phyloP scores from a whole-genome alignment of 2,329 filamentous ascomycete species.

The Dactylellina parvicollis region DNA sequence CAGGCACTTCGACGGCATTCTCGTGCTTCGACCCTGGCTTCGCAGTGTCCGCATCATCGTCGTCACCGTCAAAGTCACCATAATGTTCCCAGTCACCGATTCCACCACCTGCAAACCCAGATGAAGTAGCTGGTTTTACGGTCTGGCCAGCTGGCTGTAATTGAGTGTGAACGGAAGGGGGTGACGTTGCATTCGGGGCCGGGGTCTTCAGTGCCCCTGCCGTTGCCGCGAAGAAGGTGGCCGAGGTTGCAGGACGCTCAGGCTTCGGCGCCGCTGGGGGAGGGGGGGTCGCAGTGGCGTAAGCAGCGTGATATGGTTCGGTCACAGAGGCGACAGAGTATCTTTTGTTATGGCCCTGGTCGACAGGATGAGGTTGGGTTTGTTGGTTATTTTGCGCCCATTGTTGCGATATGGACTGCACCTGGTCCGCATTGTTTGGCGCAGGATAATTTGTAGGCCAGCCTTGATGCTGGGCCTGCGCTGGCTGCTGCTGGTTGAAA shows the following conservation, averaged over 20 bases:
- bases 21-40: conserved; percentile 27
- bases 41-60: conserved; percentile 11
- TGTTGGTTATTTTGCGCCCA: conserved; percentile 52
- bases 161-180: conserved; percentile 39
- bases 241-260: conserved; percentile 50
- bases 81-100: conserved; percentile 53
- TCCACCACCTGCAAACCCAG: conserved; percentile 47
- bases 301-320: conserved; percentile 51
- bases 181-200: conserved; percentile 32
- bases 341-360: conserved; percentile 33
- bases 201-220: conserved; percentile 49
- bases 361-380: conserved; percentile 31
- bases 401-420: conserved; percentile 47
- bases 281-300: conserved; percentile 48
- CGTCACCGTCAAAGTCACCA: conserved; percentile 47
- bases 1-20: conserved; percentile 41
- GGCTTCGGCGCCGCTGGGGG: conserved; percentile 51
- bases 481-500: conserved; percentile 31
- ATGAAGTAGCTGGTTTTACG: conserved; percentile 29
- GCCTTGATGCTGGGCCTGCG: conserved; percentile 41
- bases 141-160: conserved; percentile 6
- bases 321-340: conserved; percentile 44
- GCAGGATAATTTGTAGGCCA: conserved; percentile 28
- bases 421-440: conserved; percentile 31
- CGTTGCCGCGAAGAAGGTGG: conserved; percentile 52